Base-by-base conservation (phyloP, 257 asterid genomes). In the Solanum sejunctum region DNA sequence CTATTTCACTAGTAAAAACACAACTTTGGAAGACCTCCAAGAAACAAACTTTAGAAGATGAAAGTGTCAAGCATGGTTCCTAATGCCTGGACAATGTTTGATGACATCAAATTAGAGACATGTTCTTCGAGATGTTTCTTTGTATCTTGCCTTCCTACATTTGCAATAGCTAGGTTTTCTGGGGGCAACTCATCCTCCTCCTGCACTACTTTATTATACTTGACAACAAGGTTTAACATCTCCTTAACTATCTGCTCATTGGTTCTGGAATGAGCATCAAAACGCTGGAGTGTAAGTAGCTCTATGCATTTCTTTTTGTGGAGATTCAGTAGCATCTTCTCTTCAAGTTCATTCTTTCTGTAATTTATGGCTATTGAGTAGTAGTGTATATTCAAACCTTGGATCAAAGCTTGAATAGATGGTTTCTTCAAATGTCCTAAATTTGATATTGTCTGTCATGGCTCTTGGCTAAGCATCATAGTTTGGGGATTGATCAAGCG, bases 401-500 rank as follows among this genome's bases (percentile, higher is more conserved):
- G 99, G 83, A 97, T 94, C 87, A 97, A 87, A 64, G 99, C 98
- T 87, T 97, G 99, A 87, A 97, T 95, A 54, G 99, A 97, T n/a
- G 99, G 99, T 86, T 95, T 97, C 77, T 95, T 97, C 36, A 97
- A 96, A 90, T 97, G 98, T 13, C 99, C 99, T 21, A 97, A 93
- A 85, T 97, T 97, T 87, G 99, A 97, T 77, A 99, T 97, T 52
- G 99, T 95, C 82, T 97, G 99, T 2, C 99, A 93, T 58, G 99
- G 99, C 90, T 97, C 99, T 87, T 97, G 99, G 78, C 99, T 99
- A 70, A 97, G 98, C 99, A 97, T 97, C 99, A 97, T 97, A 61
- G 99, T 95, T 83, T 97, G 99, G 80, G 99, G 99, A 87, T 95
- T 94, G 85, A 97, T 97, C 85, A 95, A 90, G 51, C 98, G 97